These are phyloP conservation scores for Gossypium longicalyx DNA, from an alignment of 345 rosid species.

Conservation along the genomic window DNA sequence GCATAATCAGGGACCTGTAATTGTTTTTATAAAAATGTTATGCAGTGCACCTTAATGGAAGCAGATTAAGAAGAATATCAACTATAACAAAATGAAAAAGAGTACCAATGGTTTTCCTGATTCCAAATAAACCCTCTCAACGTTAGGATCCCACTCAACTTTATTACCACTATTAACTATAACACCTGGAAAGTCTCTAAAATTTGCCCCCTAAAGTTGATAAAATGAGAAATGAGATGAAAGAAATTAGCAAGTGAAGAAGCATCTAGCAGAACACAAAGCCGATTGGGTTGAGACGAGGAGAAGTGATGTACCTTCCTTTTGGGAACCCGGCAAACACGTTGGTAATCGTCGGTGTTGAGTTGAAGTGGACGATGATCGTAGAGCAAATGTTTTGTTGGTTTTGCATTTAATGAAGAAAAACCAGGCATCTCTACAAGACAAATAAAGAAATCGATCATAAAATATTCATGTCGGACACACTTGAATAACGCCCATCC, in stretches of 20 bases:
- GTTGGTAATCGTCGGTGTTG: slow-evolving; percentile 44
- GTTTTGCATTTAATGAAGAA: background rate
- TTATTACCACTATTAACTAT: background rate
- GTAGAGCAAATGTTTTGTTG: slow-evolving; percentile 17
- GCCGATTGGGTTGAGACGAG: background rate
- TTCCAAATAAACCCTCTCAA: slow-evolving; percentile 8
- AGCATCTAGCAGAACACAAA: background rate
- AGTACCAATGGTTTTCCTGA: slow-evolving; percentile 21
- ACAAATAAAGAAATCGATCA: background rate
- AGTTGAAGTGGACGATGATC: slow-evolving; percentile 45
- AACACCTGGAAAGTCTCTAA: slow-evolving; percentile 17
- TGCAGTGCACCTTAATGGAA: background rate
- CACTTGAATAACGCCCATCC: background rate
- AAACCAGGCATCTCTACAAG: slow-evolving; percentile 20
- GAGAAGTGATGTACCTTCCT: slow-evolving; percentile 31
- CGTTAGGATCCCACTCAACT: slow-evolving; percentile 14
- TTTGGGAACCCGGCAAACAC: slow-evolving; percentile 49
- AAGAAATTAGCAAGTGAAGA: background rate
- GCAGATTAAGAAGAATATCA: background rate
- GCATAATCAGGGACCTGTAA: slow-evolving; percentile 51
- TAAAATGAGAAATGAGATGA: no score
- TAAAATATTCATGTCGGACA: no score
- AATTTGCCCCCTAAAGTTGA: slow-evolving; percentile 13
- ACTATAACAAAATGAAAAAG: background rate
- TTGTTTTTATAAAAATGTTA: background rate